These are phyloP conservation scores for Strobilomyces echinocephalus DNA, from an alignment of 768 basidiomycete species.

Conservation along the genomic window DNA sequence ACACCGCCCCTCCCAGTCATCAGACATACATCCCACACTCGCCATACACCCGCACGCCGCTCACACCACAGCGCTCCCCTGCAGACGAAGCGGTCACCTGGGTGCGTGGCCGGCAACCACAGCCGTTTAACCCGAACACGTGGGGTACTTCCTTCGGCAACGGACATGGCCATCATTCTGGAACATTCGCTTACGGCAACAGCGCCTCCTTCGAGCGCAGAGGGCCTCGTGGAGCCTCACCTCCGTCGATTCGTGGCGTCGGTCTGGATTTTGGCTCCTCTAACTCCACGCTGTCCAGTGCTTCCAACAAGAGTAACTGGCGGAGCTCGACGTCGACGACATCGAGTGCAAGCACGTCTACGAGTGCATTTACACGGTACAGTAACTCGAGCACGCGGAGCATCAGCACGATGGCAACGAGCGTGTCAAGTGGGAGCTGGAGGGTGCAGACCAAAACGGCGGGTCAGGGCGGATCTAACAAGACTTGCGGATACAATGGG, in stretches of 20 bases:
- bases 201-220: slow-evolving; percentile 29
- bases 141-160: slow-evolving; percentile 19
- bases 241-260: slow-evolving; percentile 54
- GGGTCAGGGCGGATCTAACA: slow-evolving; percentile 13
- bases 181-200: slow-evolving; percentile 10
- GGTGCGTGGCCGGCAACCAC: slow-evolving; percentile 45
- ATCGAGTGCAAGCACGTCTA: slow-evolving; percentile 63
- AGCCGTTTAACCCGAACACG: slow-evolving; percentile 14
- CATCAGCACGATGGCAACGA: slow-evolving; percentile 77
- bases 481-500: slow-evolving; percentile 13
- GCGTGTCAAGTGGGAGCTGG: slow-evolving; percentile 72
- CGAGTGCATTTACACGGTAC: slow-evolving; percentile 73
- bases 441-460: slow-evolving; percentile 40
- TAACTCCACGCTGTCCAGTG: slow-evolving; percentile 54
- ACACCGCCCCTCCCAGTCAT: slow-evolving; percentile 4
- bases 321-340: slow-evolving; percentile 71
- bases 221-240: slow-evolving; percentile 48
- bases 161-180: slow-evolving; percentile 8
- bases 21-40: slow-evolving; percentile 15
- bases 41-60: slow-evolving; percentile 26
- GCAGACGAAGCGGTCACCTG: slow-evolving; percentile 44
- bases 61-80: slow-evolving; percentile 31
- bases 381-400: slow-evolving; percentile 67
- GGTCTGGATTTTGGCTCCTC: slow-evolving; percentile 48
- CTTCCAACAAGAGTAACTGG: slow-evolving; percentile 51